A percentile compares a stretch with the other conserved stretches of the same genome.
phyloP scores from a whole-genome alignment of 78 protist genomes.

The Monosiga brevicollis region DNA sequence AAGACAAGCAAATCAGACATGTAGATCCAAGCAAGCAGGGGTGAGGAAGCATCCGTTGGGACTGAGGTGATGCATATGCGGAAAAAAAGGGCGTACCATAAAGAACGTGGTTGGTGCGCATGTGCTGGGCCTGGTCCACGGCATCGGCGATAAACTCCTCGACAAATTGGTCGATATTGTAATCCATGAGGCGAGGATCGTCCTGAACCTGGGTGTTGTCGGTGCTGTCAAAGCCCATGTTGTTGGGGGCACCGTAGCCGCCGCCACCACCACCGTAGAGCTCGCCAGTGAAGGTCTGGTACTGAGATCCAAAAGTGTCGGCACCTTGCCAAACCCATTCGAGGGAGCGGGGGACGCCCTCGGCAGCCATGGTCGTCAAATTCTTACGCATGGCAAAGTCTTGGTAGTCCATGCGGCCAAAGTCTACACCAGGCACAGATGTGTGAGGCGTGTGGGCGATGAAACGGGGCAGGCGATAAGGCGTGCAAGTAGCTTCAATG shows the following conservation, averaged over 20 bases:
- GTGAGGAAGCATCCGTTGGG: neutral
- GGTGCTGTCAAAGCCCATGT: constrained; percentile 44
- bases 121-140: constrained; percentile 25
- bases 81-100: neutral
- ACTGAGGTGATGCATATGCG: neutral
- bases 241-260: constrained; percentile 43
- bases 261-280: constrained; percentile 8
- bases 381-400: constrained; percentile 24
- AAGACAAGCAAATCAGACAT: too few species aligned
- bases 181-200: constrained; percentile 5
- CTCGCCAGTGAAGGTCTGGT: constrained; percentile 36
- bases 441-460: too few species aligned
- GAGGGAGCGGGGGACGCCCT: neutral
- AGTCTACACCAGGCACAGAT: too few species aligned
- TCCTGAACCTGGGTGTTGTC: constrained; percentile 48
- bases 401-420: constrained; percentile 78
- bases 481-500: too few species aligned
- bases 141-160: constrained; percentile 35
- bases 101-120: constrained; percentile 52
- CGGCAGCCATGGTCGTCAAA: constrained; percentile 38
- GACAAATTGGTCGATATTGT: constrained; percentile 12
- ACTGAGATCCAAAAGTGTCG: constrained; percentile 12
- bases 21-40: too few species aligned
- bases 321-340: neutral
- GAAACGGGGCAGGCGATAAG: too few species aligned